Percentiles rank a stretch among this genome's conserved stretches.
phyloP scores from a whole-genome alignment of 352 stramenopile species.

The Thalassiosira livingstoniorum region DNA sequence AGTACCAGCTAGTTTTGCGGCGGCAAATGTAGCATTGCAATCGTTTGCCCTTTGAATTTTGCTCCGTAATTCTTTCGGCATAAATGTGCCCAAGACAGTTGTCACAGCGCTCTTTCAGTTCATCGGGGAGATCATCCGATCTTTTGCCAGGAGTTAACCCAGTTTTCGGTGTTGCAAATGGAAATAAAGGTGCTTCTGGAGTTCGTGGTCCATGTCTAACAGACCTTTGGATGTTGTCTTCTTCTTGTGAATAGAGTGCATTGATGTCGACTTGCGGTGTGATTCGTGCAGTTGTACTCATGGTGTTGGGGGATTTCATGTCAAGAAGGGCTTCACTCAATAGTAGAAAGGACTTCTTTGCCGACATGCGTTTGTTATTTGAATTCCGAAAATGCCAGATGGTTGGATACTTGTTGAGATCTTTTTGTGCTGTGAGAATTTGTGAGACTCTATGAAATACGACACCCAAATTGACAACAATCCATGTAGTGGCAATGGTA shows the following conservation, averaged over 20 bases:
- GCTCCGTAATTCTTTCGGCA: neutral
- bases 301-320: neutral
- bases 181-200: neutral
- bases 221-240: neutral
- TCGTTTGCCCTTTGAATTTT: neutral
- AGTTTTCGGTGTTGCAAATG: slow-evolving; percentile 2
- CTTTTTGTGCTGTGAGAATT: neutral
- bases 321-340: neutral
- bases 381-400: slow-evolving; percentile 7
- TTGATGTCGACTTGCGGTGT: neutral
- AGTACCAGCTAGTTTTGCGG: neutral
- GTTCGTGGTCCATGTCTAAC: neutral
- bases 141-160: slow-evolving; percentile 1
- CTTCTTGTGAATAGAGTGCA: neutral
- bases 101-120: neutral
- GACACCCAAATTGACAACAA: slow-evolving; percentile 19
- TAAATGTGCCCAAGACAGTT: slow-evolving; percentile 2
- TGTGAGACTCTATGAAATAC: slow-evolving; percentile 16
- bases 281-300: neutral
- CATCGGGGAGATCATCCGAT: neutral
- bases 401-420: neutral
- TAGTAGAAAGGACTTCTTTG: neutral
- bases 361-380: neutral
- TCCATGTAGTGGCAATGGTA: neutral
- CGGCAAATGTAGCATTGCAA: slow-evolving; percentile 3